Percentiles rank a stretch among this genome's conserved stretches.
Conservation (phyloP, 2,329 filamentous ascomycete genomes). For the Aspergillus versicolor region DNA sequence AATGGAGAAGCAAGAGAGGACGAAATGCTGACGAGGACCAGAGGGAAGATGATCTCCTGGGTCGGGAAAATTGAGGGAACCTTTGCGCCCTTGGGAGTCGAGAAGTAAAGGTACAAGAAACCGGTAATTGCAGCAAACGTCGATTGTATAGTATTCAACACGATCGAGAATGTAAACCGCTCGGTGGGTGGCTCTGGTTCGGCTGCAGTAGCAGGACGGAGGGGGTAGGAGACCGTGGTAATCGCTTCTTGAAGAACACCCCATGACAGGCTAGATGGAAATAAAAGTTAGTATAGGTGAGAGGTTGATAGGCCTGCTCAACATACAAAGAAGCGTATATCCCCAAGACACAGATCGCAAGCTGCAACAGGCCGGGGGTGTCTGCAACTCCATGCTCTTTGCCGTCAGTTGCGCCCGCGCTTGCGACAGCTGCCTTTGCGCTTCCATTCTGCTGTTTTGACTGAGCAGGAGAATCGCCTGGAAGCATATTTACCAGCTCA, state of each 20-base stretch:
- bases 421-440: slow-evolving; percentile 17
- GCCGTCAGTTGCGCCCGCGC: slow-evolving; percentile 22
- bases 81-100: slow-evolving; percentile 56
- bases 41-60: slow-evolving; percentile 68
- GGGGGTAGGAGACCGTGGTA: slow-evolving; percentile 84
- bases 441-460: slow-evolving; percentile 34
- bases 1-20: slow-evolving; percentile 90
- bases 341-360: slow-evolving; percentile 83
- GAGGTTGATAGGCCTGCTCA: neutral
- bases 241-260: slow-evolving; percentile 95
- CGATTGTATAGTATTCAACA: slow-evolving; percentile 95
- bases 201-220: slow-evolving; percentile 49
- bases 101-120: slow-evolving; percentile 71
- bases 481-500: slow-evolving; percentile 55
- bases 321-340: slow-evolving; percentile 94
- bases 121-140: slow-evolving; percentile 81
- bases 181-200: slow-evolving; percentile 50
- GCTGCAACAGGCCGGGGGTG: slow-evolving; percentile 65
- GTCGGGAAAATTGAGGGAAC: slow-evolving; percentile 69
- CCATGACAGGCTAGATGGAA: slow-evolving; percentile 73
- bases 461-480: slow-evolving; percentile 30
- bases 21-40: slow-evolving; percentile 82
- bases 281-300: neutral
- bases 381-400: slow-evolving; percentile 28
- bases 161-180: slow-evolving; percentile 89